Evolutionary conservation across 1,139 yeast species (phyloP).

Genomic region (Protomyces macrosporus): DNA sequence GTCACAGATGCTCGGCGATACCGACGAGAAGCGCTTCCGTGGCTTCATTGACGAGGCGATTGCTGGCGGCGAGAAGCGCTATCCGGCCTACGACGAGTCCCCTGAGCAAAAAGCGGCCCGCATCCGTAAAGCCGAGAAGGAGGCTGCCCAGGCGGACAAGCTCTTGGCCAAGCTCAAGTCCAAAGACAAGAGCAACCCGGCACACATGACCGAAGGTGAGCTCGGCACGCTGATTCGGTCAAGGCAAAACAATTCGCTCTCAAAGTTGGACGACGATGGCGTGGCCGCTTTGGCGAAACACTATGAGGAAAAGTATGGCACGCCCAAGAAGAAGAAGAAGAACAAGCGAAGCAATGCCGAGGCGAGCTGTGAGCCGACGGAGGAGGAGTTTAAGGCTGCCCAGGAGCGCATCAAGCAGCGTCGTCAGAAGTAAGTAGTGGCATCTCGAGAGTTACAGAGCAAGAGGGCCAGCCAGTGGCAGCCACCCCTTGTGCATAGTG

Average conservation of each 20-base stretch:
- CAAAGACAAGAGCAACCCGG: slow-evolving; percentile 37
- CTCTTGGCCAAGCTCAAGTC: slow-evolving; percentile 49
- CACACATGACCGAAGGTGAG: slow-evolving; percentile 44
- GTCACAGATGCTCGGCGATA: slow-evolving; percentile 51
- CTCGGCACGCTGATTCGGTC: slow-evolving; percentile 17
- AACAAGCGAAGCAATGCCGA: slow-evolving; percentile 17
- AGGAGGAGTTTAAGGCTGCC: slow-evolving; percentile 27
- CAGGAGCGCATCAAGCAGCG: slow-evolving; percentile 26
- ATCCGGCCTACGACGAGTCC: slow-evolving; percentile 46
- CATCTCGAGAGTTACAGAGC: too few relatives aligned
- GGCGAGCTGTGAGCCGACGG: slow-evolving; percentile 28
- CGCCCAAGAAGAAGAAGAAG: slow-evolving; percentile 16
- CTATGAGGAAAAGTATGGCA: slow-evolving; percentile 22
- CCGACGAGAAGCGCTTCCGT: slow-evolving; percentile 53
- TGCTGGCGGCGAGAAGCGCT: slow-evolving; percentile 39
- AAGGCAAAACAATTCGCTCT: slow-evolving; percentile 7
- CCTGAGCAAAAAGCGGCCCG: slow-evolving; percentile 44
- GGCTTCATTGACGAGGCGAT: slow-evolving; percentile 48
- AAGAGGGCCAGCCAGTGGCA: too few relatives aligned
- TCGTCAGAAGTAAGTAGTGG: background rate
- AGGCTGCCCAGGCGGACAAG: slow-evolving; percentile 65
- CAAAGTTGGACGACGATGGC: slow-evolving; percentile 14
- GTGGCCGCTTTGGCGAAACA: slow-evolving; percentile 20
- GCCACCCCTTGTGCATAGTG: background rate
- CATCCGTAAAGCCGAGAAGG: slow-evolving; percentile 50